Base-by-base conservation (phyloP, 2,329 filamentous ascomycete genomes). In the Fusarium marasasianum region DNA sequence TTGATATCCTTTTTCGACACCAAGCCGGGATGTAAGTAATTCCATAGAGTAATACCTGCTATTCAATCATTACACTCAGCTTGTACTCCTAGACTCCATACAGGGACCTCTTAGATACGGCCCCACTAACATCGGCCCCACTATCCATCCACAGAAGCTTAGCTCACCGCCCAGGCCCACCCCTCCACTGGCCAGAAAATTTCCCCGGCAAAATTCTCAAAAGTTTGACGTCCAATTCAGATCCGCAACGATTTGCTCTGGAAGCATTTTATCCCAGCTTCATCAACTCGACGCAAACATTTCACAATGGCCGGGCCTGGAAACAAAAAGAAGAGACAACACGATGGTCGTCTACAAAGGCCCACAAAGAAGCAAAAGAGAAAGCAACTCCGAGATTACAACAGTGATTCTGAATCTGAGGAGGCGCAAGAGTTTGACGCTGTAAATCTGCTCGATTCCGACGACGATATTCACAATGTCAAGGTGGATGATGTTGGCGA, bases 391-490 rank as follows among this genome's bases (percentile, higher is more conserved):
- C 76, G 86, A 67, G 81, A 84, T 63, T 88, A 89, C 80, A 83
- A 88, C 80, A 89, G 87, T 83, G 86, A 86, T 66, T 87, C 85
- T n/a, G 87, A 85, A 43, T 80, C 82, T n/a, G 83, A 83, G 14
- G 79, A 83, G 10, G 80, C 82, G 37, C 78, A 85, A 55, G 82
- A 83, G 59, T 88, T 89, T 78, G 81, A 85, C 37, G 84, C 87
- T 5, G 86, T 89, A 70, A 85, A 89, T 73, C 82, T 90, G 22
- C 83, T 89, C 56, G 88, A 89, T 77, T 89, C 87, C 10, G 88
- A 90, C 75, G 88, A 90, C 63, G 87, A 89, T 61, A 84, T 90
- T 59, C 85, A 88, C 76, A 87, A 89, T 73, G 85, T 86, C 47
- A 79, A 81, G 11, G 87, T 86, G 24, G 88, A 90, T 67, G 87